phyloP scores from a whole-genome alignment of 139 green algal genomes.

The Volvox africanus region DNA sequence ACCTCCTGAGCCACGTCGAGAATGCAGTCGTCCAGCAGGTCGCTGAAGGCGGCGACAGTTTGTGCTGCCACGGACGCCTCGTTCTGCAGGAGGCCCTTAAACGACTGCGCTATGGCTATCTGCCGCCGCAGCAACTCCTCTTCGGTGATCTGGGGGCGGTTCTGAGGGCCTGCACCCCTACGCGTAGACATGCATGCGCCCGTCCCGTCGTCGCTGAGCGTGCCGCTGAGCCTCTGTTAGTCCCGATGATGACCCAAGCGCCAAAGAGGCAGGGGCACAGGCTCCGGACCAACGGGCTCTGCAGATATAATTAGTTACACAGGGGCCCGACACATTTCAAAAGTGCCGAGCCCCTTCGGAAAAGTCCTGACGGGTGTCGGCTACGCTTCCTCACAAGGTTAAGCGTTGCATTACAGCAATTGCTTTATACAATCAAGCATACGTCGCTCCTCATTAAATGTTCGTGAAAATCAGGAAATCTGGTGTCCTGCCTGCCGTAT shows the following conservation, averaged over 20 bases:
- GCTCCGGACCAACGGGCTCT: no score
- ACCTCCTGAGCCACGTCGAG: slow-evolving; percentile 74
- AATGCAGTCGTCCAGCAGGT: slow-evolving; percentile 70
- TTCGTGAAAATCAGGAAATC: no score
- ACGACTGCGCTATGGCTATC: slow-evolving; percentile 26
- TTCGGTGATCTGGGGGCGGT: slow-evolving; percentile 37
- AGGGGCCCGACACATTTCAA: slow-evolving; percentile 23
- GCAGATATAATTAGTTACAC: not conserved
- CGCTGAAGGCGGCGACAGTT: slow-evolving; percentile 57
- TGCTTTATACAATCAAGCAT: not conserved
- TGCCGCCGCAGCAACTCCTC: slow-evolving; percentile 47
- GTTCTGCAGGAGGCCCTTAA: slow-evolving; percentile 49
- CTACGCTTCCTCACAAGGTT: not conserved
- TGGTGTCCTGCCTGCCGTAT: not conserved
- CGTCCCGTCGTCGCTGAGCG: not conserved
- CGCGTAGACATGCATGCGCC: slow-evolving; percentile 22
- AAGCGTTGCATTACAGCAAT: not conserved
- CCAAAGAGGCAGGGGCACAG: no score
- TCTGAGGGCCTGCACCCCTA: slow-evolving; percentile 1
- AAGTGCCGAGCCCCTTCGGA: slow-evolving; percentile 25
- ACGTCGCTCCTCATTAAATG: no score
- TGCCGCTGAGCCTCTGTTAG: no score
- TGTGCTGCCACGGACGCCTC: slow-evolving; percentile 47
- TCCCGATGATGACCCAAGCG: not conserved
- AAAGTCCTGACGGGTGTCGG: not conserved